phyloP scores from a whole-genome alignment of 495 filamentous ascomycete species.

The Ramalina peruviana region DNA sequence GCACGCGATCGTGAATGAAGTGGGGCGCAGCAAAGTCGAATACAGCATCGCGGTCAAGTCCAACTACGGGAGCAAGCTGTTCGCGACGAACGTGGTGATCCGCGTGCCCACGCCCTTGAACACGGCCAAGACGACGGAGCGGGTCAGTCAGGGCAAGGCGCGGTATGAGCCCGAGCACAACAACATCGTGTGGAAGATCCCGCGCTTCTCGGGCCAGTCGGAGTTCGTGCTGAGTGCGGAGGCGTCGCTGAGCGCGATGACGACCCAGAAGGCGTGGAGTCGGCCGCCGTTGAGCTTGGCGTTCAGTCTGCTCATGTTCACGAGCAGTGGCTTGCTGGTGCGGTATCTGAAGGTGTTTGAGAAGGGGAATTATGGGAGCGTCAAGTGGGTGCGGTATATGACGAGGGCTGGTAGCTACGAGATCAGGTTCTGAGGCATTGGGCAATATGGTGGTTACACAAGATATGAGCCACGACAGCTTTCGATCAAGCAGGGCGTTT shows the following conservation, averaged over 20 bases:
- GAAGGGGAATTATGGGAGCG: slow-evolving; percentile 95
- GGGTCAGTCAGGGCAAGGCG: slow-evolving; percentile 87
- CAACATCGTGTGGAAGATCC: slow-evolving; percentile 98
- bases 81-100: slow-evolving; percentile 94
- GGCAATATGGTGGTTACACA: not conserved
- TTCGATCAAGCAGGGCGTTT: too few species aligned
- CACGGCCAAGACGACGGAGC: slow-evolving; percentile 86
- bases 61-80: slow-evolving; percentile 92
- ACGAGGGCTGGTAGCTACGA: slow-evolving; percentile 64
- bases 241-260: slow-evolving; percentile 88
- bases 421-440: slow-evolving; percentile 29
- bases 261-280: slow-evolving; percentile 96
- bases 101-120: slow-evolving; percentile 93
- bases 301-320: slow-evolving; percentile 97
- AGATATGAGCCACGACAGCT: too few species aligned
- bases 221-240: slow-evolving; percentile 93
- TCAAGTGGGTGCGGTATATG: slow-evolving; percentile 99
- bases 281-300: slow-evolving; percentile 81
- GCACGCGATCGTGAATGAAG: slow-evolving; percentile 94
- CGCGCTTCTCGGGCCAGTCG: slow-evolving; percentile 85
- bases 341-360: slow-evolving; percentile 98
- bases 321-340: slow-evolving; percentile 79
- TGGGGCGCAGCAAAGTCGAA: slow-evolving; percentile 94
- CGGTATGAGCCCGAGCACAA: slow-evolving; percentile 98
- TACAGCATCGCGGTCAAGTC: slow-evolving; percentile 96